Evolutionary conservation across 768 basidiomycete species (phyloP), one percentile per base, ranked within the genome.

Genomic region (Calocybe gangraenosa): DNA sequence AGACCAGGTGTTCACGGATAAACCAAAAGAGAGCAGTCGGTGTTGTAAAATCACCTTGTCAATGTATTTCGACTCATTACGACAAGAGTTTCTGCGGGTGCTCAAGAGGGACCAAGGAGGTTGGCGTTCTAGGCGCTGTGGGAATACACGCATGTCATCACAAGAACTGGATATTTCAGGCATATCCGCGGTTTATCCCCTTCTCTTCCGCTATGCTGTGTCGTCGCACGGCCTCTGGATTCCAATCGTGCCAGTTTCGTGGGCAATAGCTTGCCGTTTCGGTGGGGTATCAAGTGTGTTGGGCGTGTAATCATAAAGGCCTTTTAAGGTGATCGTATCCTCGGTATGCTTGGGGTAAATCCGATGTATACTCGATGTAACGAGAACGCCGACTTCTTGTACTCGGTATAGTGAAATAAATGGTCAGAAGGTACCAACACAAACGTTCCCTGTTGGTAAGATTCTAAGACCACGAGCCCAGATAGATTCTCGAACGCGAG

Each of bases 171-270:
- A 15, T 34, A 28, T 37, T 31, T 41, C 28, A 37, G 23, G 19
- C 42, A 47, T 30, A 23, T 37, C 55, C 55, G 53, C 44, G 28
- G 41, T 57, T 57, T 52, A 49, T 52, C 55, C 55, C 32, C 40
- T 40, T 46, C 52, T 54, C 36, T 48, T 50, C 52, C 43, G 52
- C 21, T 37, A 30, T 14, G 25, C 5, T 28, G 25, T 28, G 5
- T 5, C 25, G 25, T 28, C 11, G 11, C 25, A 28, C 25, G 30
- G 7, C 30, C 33, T 23, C 20, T 31, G 34, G 19, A 30, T 19
- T 28, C 4, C 7, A 43, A 34, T 13, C 25, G 25, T 28, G 42
- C 30, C 19, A 18, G 22, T 40, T 31, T 41, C 51, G 54, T 55
- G 54, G 21, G 47, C 49, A 37, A 40, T n/a, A 33, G 17, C 7